Evolutionary conservation across 176 grass and related monocot genomes (phyloP), one percentile per base, ranked within the genome.

Genomic region (Oryza rufipogon): DNA sequence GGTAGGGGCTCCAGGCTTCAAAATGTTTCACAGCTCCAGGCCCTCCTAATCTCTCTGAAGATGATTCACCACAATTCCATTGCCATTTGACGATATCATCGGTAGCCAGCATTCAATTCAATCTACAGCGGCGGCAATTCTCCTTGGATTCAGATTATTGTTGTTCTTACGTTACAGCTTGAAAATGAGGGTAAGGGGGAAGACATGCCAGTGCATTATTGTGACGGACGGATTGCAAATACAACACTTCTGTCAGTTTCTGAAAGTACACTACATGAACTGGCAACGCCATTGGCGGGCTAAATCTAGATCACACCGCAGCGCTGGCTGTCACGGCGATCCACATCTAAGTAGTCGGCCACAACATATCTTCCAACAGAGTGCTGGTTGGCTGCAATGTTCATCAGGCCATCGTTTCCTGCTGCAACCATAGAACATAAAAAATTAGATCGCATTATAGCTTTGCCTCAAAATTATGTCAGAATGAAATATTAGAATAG

Each of bases 111-210:
- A 77, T 56, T 20, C 17, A 58, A 58, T 72, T 73, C 78, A 67
- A 86, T 82, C 78, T 86, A 82, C 7, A 82, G 52, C 68, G 20
- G 67, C 73, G 60, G 88, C 75, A 81, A 77, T 80, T 66, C 83
- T 82, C 58, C 73, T 78, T 77, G 32, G 19, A 77, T 73, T 77
- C 83, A 67, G 17, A 78, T 90, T 86, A 90, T 90, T 90, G 73
- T 90, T 86, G 78, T 90, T 90, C 56, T 82, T 66, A 82, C 44
- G 80, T 81, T 89, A 86, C 73, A 90, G 78, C 58, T 72, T 19
- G 36, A 77, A 86, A 67, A 83, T 41, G 66, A 0, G 25, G 9
- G 66, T 7, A 70, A 58, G 10, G 13, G 56, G 33, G 15, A 77
- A 69, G 56, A 72, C 74, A 83, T 58, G 80, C 79, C 73, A 78